These are phyloP conservation scores for Rhodamnia argentea DNA, from an alignment of 345 rosid species.

Conservation along the genomic window DNA sequence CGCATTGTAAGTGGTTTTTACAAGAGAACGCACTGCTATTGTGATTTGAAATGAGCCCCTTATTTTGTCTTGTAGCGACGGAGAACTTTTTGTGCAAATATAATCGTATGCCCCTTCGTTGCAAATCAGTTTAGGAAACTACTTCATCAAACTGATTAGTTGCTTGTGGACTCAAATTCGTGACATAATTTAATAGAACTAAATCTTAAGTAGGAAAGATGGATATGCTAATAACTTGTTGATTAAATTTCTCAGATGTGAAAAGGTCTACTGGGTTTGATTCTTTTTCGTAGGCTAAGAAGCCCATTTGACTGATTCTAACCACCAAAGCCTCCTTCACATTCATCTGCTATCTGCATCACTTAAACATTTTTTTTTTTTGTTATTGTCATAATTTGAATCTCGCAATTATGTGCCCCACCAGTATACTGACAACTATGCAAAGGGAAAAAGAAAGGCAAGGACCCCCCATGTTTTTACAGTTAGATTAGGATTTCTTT, in stretches of 20 bases:
- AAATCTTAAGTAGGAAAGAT: neutral
- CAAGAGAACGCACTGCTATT: too few species aligned
- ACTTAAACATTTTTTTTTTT: neutral
- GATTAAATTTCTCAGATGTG: slow-evolving; percentile 8
- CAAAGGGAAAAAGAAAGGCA: neutral
- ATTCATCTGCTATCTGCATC: neutral
- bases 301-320: slow-evolving; percentile 17
- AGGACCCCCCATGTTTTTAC: neutral
- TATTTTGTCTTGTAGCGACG: too few species aligned
- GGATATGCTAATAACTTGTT: neutral
- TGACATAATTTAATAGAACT: neutral
- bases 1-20: too few species aligned
- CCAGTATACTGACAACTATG: slow-evolving; percentile 2
- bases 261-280: slow-evolving; percentile 9
- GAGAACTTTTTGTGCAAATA: too few species aligned
- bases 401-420: slow-evolving; percentile 4
- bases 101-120: too few species aligned
- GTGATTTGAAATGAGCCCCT: too few species aligned
- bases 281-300: slow-evolving; percentile 4
- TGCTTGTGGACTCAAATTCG: too few species aligned
- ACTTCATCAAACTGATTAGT: too few species aligned
- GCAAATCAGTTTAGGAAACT: too few species aligned
- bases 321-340: neutral
- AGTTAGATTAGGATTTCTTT: neutral
- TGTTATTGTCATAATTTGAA: neutral